A percentile compares a stretch with the other conserved stretches of the same genome.
phyloP scores from a whole-genome alignment of 1,284 basidiomycete species.

The Sanghuangporus baumii region DNA sequence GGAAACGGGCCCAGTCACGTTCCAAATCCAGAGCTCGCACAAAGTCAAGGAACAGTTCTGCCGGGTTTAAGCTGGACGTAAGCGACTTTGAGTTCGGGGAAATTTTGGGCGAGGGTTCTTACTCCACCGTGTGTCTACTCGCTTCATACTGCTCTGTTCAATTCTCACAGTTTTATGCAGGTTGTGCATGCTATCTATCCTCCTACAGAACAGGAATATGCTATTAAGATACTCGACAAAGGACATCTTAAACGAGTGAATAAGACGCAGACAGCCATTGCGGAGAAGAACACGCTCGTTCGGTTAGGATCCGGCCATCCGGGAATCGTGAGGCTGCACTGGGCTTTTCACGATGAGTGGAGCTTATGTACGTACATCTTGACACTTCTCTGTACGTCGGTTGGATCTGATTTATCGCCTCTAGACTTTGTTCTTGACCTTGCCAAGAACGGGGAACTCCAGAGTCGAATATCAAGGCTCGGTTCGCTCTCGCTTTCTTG shows the following conservation, averaged over 20 bases:
- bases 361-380: constrained; percentile 66
- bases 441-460: constrained; percentile 86
- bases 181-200: constrained; percentile 55
- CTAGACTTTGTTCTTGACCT: constrained; percentile 89
- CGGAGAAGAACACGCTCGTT: constrained; percentile 58
- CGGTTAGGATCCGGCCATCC: constrained; percentile 65
- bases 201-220: constrained; percentile 58
- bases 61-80: constrained; percentile 40
- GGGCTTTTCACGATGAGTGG: constrained; percentile 81
- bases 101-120: constrained; percentile 73
- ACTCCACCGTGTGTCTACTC: constrained; percentile 57
- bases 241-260: constrained; percentile 62
- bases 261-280: constrained; percentile 57
- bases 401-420: not conserved
- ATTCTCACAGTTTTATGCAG: constrained; percentile 29
- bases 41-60: constrained; percentile 39
- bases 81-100: constrained; percentile 69
- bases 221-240: constrained; percentile 77
- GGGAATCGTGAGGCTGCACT: constrained; percentile 76
- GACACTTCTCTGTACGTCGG: constrained; percentile 4
- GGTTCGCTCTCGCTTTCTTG: constrained; percentile 80
- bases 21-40: constrained; percentile 28
- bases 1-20: constrained; percentile 26
- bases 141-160: not conserved
- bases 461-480: constrained; percentile 68